phyloP scores from a whole-genome alignment of 768 basidiomycete species.

The Plicaturopsis crispa region DNA sequence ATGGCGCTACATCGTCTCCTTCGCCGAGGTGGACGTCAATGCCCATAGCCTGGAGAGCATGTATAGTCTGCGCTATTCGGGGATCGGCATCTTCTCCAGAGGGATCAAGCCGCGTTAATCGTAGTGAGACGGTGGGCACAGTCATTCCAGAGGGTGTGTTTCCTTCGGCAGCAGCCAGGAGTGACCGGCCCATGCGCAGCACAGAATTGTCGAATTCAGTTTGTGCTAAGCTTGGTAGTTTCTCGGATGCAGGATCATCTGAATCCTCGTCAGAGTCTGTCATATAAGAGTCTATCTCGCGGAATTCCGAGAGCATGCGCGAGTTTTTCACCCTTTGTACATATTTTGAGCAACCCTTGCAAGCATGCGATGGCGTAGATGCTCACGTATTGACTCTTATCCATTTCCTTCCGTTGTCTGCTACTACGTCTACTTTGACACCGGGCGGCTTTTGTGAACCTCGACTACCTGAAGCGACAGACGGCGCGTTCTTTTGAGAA shows the following conservation, averaged over 20 bases:
- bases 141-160: constrained; percentile 23
- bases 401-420: constrained; percentile 70
- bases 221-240: constrained; percentile 35
- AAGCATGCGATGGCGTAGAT: constrained; percentile 2
- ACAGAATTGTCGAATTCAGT: constrained; percentile 66
- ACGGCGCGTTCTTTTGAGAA: neutral
- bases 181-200: constrained; percentile 58
- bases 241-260: constrained; percentile 26
- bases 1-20: constrained; percentile 22
- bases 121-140: constrained; percentile 45
- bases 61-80: constrained; percentile 56
- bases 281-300: constrained; percentile 77
- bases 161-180: constrained; percentile 55
- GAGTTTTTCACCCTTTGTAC: constrained; percentile 62
- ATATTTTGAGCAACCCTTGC: constrained; percentile 1
- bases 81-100: constrained; percentile 31
- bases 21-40: constrained; percentile 64
- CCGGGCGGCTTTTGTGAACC: constrained; percentile 19
- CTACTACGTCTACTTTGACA: constrained; percentile 78
- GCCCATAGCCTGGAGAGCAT: constrained; percentile 50
- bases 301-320: constrained; percentile 71
- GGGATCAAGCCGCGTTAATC: constrained; percentile 65
- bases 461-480: constrained; percentile 10
- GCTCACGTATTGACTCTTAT: constrained; percentile 84
- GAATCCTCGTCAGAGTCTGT: constrained; percentile 53